phyloP scores from a whole-genome alignment of 306 rosid genomes.

The Gastrolobium bilobum region DNA sequence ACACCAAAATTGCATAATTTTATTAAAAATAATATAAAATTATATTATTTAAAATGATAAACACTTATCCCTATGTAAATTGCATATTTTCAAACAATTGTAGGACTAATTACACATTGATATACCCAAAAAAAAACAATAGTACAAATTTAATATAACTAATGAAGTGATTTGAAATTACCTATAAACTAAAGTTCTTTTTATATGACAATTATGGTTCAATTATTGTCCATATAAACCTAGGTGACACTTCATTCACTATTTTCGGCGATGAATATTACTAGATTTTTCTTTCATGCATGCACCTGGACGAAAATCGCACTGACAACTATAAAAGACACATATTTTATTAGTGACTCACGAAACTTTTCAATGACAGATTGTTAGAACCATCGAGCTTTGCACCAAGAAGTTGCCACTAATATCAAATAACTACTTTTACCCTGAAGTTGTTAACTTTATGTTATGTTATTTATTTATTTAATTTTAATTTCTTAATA shows the following conservation, averaged over 20 bases:
- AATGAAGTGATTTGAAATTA: neutral
- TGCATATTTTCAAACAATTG: neutral
- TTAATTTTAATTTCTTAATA: neutral
- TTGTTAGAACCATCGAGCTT: neutral
- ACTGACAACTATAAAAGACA: neutral
- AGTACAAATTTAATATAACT: neutral
- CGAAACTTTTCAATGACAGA: neutral
- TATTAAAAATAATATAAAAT: too few relatives aligned
- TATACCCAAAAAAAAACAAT: neutral
- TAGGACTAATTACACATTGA: neutral
- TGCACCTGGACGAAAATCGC: conserved; percentile 1
- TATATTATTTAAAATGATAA: too few relatives aligned
- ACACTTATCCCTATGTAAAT: too few relatives aligned
- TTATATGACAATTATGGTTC: neutral
- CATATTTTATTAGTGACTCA: neutral
- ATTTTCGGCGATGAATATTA: neutral
- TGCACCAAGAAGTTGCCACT: conserved; percentile 1
- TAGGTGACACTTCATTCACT: neutral
- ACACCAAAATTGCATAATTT: too few relatives aligned
- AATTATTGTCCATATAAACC: neutral
- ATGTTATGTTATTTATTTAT: neutral
- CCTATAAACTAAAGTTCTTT: neutral
- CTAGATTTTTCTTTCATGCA: neutral
- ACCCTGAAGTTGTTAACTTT: neutral
- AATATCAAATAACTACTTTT: conserved; percentile 12